phyloP scores from a whole-genome alignment of 371 early-diverging fungal species.

The Rhizopus microsporus region DNA sequence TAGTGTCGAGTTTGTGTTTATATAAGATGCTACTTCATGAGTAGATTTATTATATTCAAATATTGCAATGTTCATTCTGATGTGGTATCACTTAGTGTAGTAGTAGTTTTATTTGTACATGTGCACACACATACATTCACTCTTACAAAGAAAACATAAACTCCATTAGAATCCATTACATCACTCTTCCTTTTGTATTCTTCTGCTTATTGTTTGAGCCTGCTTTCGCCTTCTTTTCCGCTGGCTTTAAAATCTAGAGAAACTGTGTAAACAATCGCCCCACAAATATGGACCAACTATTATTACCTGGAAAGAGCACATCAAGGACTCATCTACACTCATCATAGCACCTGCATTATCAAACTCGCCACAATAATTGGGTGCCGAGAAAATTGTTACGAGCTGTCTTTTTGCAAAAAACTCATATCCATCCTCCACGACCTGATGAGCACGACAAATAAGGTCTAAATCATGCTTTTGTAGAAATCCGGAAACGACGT shows the following conservation, averaged over 20 bases:
- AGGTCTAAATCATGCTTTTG: conserved; percentile 88
- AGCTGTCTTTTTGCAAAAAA: conserved; percentile 92
- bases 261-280: conserved; percentile 25
- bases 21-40: too few relatives aligned
- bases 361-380: conserved; percentile 99
- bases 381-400: conserved; percentile 96
- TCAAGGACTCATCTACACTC: conserved; percentile 88
- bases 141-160: not conserved
- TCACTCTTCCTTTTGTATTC: conserved; percentile 2
- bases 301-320: conserved; percentile 80
- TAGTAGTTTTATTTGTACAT: too few relatives aligned
- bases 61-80: too few relatives aligned
- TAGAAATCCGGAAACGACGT: conserved; percentile 84
- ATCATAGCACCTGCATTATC: conserved; percentile 95
- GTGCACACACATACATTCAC: too few relatives aligned
- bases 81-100: too few relatives aligned
- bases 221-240: conserved; percentile 32
- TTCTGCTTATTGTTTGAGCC: conserved; percentile 1
- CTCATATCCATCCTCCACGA: conserved; percentile 98
- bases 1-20: too few relatives aligned
- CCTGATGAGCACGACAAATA: conserved; percentile 96
- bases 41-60: too few relatives aligned
- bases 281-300: not conserved
- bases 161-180: not conserved
- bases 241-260: conserved; percentile 7